Evolutionary conservation across 441 rosid genomes (phyloP), one percentile per base, ranked within the genome.

Genomic region (Metrosideros polymorpha): DNA sequence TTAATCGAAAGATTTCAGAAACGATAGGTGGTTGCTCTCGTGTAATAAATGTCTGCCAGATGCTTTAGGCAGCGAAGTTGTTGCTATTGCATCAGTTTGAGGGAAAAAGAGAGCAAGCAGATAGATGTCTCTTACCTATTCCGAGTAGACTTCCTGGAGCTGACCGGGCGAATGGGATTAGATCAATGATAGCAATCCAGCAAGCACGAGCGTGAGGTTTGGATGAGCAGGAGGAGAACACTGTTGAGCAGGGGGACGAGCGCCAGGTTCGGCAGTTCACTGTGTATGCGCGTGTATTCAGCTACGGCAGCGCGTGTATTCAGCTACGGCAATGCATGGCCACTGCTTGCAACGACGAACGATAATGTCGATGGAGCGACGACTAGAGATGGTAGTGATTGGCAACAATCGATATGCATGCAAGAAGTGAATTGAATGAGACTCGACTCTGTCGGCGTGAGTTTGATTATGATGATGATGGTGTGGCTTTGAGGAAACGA

Each of bases 301-400:
- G n/a, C n/a, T n/a, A n/a, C n/a, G n/a, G n/a, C n/a, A n/a, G 59
- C 59, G 13, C 0, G 29, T 0, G 29, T 5, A 57, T 3, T 57
- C 66, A 13, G 66, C 63, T 0, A 5, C 18, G 32, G 32, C 4
- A 3, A n/a, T n/a, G 18, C 66, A 19, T 0, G 2, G 63, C 7
- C 63, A 0, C 63, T 6, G 63, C 63, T n/a, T 13, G 63, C 18
- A n/a, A n/a, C 63, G 32, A 57, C 9, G 8, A 57, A n/a, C 4
- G 63, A n/a, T 0, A 0, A 0, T 57, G 12, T 57, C 0, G 18
- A 57, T n/a, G 4, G 63, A 57, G 59, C 6, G 4, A 0, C 59
- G 6, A 4, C 29, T 25, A 25, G 29, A 2, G 59, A 25, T 5
- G 29, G 29, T 55, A 29, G 59, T 25, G 59, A 55, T 10, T 53